phyloP scores from a whole-genome alignment of 805 yeast genomes.

The Candida nanaspora region DNA sequence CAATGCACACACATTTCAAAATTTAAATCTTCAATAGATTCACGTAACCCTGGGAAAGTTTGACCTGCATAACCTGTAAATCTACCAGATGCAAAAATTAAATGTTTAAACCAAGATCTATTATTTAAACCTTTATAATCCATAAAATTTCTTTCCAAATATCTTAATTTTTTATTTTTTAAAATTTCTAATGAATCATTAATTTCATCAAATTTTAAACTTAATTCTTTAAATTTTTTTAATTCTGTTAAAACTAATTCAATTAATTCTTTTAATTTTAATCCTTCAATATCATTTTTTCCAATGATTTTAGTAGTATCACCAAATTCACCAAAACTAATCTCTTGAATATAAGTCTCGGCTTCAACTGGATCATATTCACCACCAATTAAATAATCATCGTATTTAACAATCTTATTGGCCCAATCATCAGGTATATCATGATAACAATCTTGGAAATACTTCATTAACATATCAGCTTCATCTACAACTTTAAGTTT shows the following conservation, averaged over 20 bases:
- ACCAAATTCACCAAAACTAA: neutral
- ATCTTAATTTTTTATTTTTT: slow-evolving; percentile 28
- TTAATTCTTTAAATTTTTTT: neutral
- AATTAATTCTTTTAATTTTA: slow-evolving; percentile 4
- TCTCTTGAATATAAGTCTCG: neutral
- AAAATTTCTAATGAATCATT: neutral
- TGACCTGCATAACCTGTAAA: slow-evolving; percentile 46
- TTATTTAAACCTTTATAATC: slow-evolving; percentile 33
- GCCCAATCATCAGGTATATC: neutral
- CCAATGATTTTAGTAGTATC: too few relatives aligned
- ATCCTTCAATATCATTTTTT: neutral
- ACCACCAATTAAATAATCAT: neutral
- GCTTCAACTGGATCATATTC: neutral
- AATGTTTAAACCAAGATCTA: slow-evolving; percentile 44
- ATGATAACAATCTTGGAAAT: slow-evolving; percentile 24
- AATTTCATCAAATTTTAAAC: slow-evolving; percentile 1
- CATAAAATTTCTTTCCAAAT: slow-evolving; percentile 33
- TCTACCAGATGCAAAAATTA: slow-evolving; percentile 42
- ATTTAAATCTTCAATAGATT: slow-evolving; percentile 36
- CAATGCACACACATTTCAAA: slow-evolving; percentile 18
- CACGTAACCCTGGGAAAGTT: slow-evolving; percentile 39
- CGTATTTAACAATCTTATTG: neutral
- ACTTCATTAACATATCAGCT: slow-evolving; percentile 28
- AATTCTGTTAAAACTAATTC: slow-evolving; percentile 3
- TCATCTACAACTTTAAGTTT: slow-evolving; percentile 31